Base-by-base conservation (phyloP, 305 asterid species). In the Fraxinus baroniana region DNA sequence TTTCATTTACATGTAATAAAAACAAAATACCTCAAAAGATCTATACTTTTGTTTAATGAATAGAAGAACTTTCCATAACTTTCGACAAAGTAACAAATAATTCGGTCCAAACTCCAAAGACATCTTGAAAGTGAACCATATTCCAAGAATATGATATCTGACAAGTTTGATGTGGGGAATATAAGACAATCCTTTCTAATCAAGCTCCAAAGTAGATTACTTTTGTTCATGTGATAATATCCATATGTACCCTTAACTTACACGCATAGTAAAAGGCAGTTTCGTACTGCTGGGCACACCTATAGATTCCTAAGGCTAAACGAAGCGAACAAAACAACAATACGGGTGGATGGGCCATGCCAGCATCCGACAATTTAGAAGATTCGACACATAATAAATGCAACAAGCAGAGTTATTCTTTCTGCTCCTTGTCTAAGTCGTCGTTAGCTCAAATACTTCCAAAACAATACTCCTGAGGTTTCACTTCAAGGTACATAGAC, bases 61-160 rank as follows among this genome's bases (percentile, higher is more conserved):
- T 71, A 15, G 76, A 30, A 71, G 76, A 71, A 32, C 24, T 32
- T 71, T 17, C 10, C 76, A 13, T 71, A 30, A 71, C 44, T 32
- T 30, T 32, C 13, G 41, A 70, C 12, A 30, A 13, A 71, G 32
- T 71, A 15, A 71, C 44, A 71, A 32, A 71, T 6, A 71, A 15
- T 32, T 30, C 4, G 22, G 44, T 71, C 76, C 41, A 17, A 71
- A 73, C 24, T 33, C n/a, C 52, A n/a, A 73, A 73, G 77, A 73
- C 8, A 32, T 73, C 49, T 73, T 33, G 15, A 73, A 73, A 73
- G 77, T 73, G 77, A 35, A 73, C 77, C 30, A 49, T 36, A 72
- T 33, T 71, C 44, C 76, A 33, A 17, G 46, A 71, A 32, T 33
- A 71, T 71, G 76, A 71, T 68, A 68, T 33, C 76, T 32, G n/a